These are phyloP conservation scores for Candida lessepsii DNA, from an alignment of 805 yeast genomes.

Conservation along the genomic window DNA sequence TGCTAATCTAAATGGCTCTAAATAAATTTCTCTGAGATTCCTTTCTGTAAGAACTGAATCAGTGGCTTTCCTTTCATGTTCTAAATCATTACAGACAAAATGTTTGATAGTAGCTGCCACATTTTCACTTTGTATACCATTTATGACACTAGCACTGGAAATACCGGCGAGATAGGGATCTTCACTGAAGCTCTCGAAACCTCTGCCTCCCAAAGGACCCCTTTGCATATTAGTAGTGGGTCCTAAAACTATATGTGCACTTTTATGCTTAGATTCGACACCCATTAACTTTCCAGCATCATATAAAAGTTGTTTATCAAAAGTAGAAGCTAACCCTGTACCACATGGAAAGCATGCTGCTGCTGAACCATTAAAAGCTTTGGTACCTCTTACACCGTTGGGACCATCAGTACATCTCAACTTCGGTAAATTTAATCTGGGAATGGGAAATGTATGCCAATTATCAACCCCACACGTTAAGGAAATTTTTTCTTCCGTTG, in stretches of 20 bases:
- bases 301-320: slow-evolving; percentile 33
- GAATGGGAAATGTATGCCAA: slow-evolving; percentile 50
- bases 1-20: slow-evolving; percentile 35
- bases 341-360: slow-evolving; percentile 37
- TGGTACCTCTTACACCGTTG: slow-evolving; percentile 33
- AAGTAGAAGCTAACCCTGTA: slow-evolving; percentile 32
- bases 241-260: slow-evolving; percentile 31
- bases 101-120: slow-evolving; percentile 35
- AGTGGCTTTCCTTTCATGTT: slow-evolving; percentile 28
- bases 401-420: slow-evolving; percentile 43
- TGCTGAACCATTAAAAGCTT: slow-evolving; percentile 26
- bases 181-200: slow-evolving; percentile 34
- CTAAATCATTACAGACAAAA: slow-evolving; percentile 33
- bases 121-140: slow-evolving; percentile 28
- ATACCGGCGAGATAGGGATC: slow-evolving; percentile 32
- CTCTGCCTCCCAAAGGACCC: slow-evolving; percentile 36
- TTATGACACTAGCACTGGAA: slow-evolving; percentile 24
- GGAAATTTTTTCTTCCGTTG: slow-evolving; percentile 25
- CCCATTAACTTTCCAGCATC: slow-evolving; percentile 34
- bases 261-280: slow-evolving; percentile 29
- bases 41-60: slow-evolving; percentile 31
- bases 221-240: slow-evolving; percentile 35
- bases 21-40: slow-evolving; percentile 32
- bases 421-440: slow-evolving; percentile 42
- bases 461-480: slow-evolving; percentile 39